These are phyloP conservation scores for Cladosporium sphaerospermum DNA, from an alignment of 2,329 filamentous ascomycete species.

Conservation along the genomic window DNA sequence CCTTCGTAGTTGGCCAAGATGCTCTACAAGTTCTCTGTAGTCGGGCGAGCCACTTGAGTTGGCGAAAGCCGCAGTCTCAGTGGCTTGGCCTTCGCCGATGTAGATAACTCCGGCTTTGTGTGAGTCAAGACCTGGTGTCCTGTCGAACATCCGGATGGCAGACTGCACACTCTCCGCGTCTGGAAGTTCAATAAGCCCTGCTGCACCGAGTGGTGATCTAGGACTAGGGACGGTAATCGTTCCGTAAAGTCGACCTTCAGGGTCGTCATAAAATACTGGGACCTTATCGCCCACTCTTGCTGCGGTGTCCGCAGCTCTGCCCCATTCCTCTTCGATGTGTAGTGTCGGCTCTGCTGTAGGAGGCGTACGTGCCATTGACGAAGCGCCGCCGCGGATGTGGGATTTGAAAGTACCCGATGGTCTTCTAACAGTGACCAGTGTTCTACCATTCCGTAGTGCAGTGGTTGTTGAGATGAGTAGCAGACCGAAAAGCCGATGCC, in stretches of 20 bases:
- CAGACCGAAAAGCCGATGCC: slow-evolving; percentile 66
- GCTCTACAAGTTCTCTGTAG: slow-evolving; percentile 77
- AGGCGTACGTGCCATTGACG: slow-evolving; percentile 1
- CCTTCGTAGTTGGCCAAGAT: slow-evolving; percentile 73
- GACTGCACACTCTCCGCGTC: slow-evolving; percentile 58
- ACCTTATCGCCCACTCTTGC: slow-evolving; percentile 16
- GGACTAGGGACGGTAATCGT: slow-evolving; percentile 46
- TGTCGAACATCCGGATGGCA: slow-evolving; percentile 75
- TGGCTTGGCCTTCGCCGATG: slow-evolving; percentile 76
- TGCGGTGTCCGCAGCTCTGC: not conserved
- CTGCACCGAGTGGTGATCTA: slow-evolving; percentile 24
- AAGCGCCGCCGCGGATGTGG: slow-evolving; percentile 6
- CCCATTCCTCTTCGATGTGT: slow-evolving; percentile 7
- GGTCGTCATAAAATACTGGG: slow-evolving; percentile 25
- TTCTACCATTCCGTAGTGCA: slow-evolving; percentile 39
- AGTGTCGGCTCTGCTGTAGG: slow-evolving; percentile 7
- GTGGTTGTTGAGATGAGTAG: slow-evolving; percentile 71
- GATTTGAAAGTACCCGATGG: slow-evolving; percentile 23
- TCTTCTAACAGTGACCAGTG: slow-evolving; percentile 27
- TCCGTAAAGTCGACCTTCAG: slow-evolving; percentile 24
- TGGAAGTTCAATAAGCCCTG: slow-evolving; percentile 59
- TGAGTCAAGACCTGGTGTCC: slow-evolving; percentile 82
- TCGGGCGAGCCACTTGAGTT: slow-evolving; percentile 83
- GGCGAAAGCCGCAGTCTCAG: slow-evolving; percentile 76
- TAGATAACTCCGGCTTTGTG: slow-evolving; percentile 96